phyloP scores from a whole-genome alignment of 2,329 filamentous ascomycete genomes.

The Chaetomiaceae sp. region DNA sequence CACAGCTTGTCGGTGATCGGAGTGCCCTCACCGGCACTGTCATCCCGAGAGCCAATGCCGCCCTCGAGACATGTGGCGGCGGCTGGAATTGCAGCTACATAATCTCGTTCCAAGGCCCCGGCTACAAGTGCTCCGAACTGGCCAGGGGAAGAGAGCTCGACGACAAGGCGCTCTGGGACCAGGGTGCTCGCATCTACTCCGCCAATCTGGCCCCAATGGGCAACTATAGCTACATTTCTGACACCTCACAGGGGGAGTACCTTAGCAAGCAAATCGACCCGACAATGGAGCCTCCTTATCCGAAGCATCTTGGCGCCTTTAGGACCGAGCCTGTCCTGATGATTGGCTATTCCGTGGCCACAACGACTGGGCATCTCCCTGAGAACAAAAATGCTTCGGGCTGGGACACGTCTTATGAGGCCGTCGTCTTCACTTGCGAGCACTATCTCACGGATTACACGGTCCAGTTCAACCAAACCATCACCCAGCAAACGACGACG shows the following conservation, averaged over 20 bases:
- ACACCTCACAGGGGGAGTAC: constrained; percentile 34
- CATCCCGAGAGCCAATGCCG: constrained; percentile 28
- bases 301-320: constrained; percentile 34
- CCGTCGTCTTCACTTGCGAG: constrained; percentile 36
- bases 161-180: constrained; percentile 19
- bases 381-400: constrained; percentile 22
- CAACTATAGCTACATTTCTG: constrained; percentile 32
- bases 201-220: constrained; percentile 32
- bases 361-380: constrained; percentile 22
- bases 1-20: constrained; percentile 14
- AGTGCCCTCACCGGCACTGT: constrained; percentile 24
- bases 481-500: constrained; percentile 28
- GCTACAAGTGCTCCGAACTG: constrained; percentile 36
- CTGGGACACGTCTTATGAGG: constrained; percentile 32
- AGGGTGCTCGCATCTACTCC: constrained; percentile 31
- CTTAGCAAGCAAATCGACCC: constrained; percentile 29
- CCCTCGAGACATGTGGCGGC: constrained; percentile 32
- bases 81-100: constrained; percentile 39
- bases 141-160: constrained; percentile 29
- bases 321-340: constrained; percentile 37
- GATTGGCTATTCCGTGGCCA: constrained; percentile 33
- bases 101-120: constrained; percentile 35
- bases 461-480: constrained; percentile 32
- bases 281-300: constrained; percentile 25
- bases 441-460: constrained; percentile 35